Percentiles rank a stretch among this genome's conserved stretches.
Evolutionary conservation across 1,284 basidiomycete species (phyloP).

Genomic region (Cutaneotrichosporon mucoides): DNA sequence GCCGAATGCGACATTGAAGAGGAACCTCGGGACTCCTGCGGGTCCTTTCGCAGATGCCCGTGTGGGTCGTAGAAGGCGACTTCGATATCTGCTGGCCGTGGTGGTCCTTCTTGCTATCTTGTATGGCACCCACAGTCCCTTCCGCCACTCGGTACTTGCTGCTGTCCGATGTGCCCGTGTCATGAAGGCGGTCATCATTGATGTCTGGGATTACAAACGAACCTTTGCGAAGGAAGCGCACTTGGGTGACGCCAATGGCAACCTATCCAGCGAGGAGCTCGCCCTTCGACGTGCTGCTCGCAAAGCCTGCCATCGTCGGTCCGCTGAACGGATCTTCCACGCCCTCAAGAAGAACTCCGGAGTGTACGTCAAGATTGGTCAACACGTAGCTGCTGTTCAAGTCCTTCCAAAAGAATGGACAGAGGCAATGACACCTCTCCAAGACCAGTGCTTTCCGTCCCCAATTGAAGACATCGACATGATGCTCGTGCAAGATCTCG

Average conservation of each 20-base stretch:
- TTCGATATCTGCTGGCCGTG: slow-evolving; percentile 16
- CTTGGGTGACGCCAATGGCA: slow-evolving; percentile 19
- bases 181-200: slow-evolving; percentile 51
- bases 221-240: slow-evolving; percentile 58
- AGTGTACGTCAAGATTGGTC: slow-evolving; percentile 57
- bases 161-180: slow-evolving; percentile 64
- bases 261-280: slow-evolving; percentile 52
- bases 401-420: slow-evolving; percentile 74
- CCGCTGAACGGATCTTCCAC: slow-evolving; percentile 68
- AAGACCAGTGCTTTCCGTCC: slow-evolving; percentile 61
- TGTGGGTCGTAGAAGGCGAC: neutral
- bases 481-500: slow-evolving; percentile 44
- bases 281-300: slow-evolving; percentile 57
- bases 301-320: slow-evolving; percentile 74
- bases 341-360: slow-evolving; percentile 80
- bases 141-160: slow-evolving; percentile 51
- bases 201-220: slow-evolving; percentile 77
- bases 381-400: slow-evolving; percentile 68
- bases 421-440: slow-evolving; percentile 63
- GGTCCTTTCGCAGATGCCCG: no score
- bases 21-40: no score
- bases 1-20: no score
- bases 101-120: slow-evolving; percentile 35
- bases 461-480: slow-evolving; percentile 41
- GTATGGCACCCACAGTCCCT: slow-evolving; percentile 50